These are phyloP conservation scores for Limnanthes douglasii DNA, from an alignment of 345 rosid species.

Conservation along the genomic window DNA sequence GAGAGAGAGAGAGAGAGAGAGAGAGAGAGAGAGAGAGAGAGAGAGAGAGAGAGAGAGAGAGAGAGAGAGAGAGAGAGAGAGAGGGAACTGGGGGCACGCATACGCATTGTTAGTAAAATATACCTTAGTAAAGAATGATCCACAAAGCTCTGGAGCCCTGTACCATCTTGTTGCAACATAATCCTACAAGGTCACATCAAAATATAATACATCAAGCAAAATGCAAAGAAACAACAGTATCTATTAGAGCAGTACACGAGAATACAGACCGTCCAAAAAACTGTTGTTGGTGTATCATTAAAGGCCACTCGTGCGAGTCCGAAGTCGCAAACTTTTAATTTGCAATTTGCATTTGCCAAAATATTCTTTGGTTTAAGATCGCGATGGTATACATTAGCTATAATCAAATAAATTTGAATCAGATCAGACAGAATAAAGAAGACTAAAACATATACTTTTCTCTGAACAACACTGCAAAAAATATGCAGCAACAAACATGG, in stretches of 20 bases:
- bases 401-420: constrained; percentile 5
- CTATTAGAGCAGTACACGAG: background rate
- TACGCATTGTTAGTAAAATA: constrained; percentile 3
- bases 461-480: no score
- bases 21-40: constrained; percentile 1
- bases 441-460: no score
- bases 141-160: constrained; percentile 97
- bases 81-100: background rate
- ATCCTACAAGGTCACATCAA: constrained; percentile 31
- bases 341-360: constrained; percentile 94
- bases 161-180: constrained; percentile 99
- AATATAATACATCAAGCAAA: constrained; percentile 5
- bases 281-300: constrained; percentile 75
- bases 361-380: constrained; percentile 98
- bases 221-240: background rate
- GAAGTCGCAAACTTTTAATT: constrained; percentile 90
- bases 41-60: background rate
- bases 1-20: background rate
- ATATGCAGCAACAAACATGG: no score
- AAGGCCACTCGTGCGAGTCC: constrained; percentile 94
- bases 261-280: constrained; percentile 79
- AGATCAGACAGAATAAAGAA: background rate
- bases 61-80: background rate
- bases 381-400: constrained; percentile 95
- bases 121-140: constrained; percentile 96